Base-by-base conservation (phyloP, 177 flowering plant genomes). In the Vitis hybrid region DNA sequence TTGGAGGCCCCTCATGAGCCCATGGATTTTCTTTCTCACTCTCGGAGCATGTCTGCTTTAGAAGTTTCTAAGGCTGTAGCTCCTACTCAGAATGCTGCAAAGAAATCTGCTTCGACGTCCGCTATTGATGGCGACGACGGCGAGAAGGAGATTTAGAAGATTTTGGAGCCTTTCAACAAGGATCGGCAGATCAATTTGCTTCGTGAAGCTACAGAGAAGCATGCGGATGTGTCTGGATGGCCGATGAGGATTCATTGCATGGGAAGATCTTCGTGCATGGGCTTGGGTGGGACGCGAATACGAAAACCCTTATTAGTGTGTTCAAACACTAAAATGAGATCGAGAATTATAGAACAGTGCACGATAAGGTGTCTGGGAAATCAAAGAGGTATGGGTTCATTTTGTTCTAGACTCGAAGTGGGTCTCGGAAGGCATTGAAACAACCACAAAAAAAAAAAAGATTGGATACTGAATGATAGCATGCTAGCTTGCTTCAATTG, bases 241-340 rank as follows among this genome's bases (percentile, higher is more conserved):
- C 86, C 2, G 84, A 86, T 5, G 69, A 80, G n/a, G 89, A 87
- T 58, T 82, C 89, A 2, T 69, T 72, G 4, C 87, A 85, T 64
- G 80, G 92, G 14, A 85, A 87, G 75, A 81, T 88, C 26, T 88
- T 88, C 51, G 83, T 88, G 18, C 87, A 84, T 67, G 89, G 90
- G 2, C 81, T 88, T 3, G 85, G 86, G 8, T 87, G 89, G 89
- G 92, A 88, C 60, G 60, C 86, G 15, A 85, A 74, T 12, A 55
- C 69, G 1, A 86, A 84, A 6, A 76, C 76, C 70, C 78, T 88
- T 4, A 4, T 69, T n/a, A 17, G 19, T 6, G 79, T 62, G n/a
- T 87, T 88, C 72, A 64, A 68, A 30, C 70, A 70, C 50, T 88
- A 64, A 51, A 90, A 89, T 5, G 79, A 76, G 48, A 79, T 88